Conservation (phyloP, 495 filamentous ascomycete genomes). For the Daldinia loculata region DNA sequence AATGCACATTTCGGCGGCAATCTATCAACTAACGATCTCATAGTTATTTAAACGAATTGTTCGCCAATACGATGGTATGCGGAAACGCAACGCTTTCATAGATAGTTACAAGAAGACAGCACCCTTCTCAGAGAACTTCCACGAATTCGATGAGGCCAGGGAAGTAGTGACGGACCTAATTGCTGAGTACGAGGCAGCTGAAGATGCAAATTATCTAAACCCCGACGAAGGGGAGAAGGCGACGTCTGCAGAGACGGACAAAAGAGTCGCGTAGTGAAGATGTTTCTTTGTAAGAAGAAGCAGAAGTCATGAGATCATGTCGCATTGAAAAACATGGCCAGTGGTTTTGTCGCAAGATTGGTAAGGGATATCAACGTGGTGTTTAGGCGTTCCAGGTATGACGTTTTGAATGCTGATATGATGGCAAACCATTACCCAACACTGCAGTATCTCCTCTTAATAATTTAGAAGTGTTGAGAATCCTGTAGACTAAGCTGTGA, state of each 20-base stretch:
- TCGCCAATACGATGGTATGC: slow-evolving; percentile 86
- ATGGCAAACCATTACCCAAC: background rate
- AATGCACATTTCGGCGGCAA: background rate
- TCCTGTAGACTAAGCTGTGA: slow-evolving; percentile 6
- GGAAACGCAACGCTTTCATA: slow-evolving; percentile 95
- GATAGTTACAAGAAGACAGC: slow-evolving; percentile 95
- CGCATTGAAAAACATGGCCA: slow-evolving; percentile 15
- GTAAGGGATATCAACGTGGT: slow-evolving; percentile 17
- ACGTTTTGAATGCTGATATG: slow-evolving; percentile 9
- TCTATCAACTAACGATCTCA: slow-evolving; percentile 21
- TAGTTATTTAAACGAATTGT: slow-evolving; percentile 91
- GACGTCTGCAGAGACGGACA: slow-evolving; percentile 57
- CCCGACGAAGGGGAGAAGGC: slow-evolving; percentile 63
- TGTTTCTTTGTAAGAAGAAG: background rate
- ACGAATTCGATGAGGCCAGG: slow-evolving; percentile 93
- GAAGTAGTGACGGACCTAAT: slow-evolving; percentile 89
- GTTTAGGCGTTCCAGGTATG: slow-evolving; percentile 37
- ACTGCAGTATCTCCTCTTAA: background rate
- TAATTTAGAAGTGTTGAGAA: slow-evolving; percentile 21
- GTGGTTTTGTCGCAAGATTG: slow-evolving; percentile 12
- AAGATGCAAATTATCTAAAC: slow-evolving; percentile 85
- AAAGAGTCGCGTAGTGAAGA: slow-evolving; percentile 46
- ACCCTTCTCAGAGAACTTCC: slow-evolving; percentile 87
- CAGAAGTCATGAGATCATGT: slow-evolving; percentile 24
- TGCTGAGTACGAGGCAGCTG: slow-evolving; percentile 94